These are phyloP conservation scores for Torulaspora quercuum DNA, from an alignment of 805 yeast species.

Conservation along the genomic window DNA sequence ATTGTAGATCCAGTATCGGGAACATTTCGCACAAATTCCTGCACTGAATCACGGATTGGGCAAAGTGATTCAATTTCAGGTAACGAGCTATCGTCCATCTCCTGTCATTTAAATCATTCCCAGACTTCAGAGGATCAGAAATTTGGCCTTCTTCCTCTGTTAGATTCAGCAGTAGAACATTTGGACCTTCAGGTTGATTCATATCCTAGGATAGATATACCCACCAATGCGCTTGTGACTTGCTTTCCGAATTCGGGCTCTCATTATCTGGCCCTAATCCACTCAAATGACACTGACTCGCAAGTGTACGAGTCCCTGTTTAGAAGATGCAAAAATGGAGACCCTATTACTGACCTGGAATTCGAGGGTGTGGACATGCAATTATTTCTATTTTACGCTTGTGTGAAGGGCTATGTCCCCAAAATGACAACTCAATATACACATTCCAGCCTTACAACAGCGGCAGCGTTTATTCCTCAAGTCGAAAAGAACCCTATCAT, in stretches of 20 bases:
- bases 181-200: slow-evolving; percentile 9
- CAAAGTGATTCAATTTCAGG: too few relatives aligned
- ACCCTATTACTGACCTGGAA: slow-evolving; percentile 10
- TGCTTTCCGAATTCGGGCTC: slow-evolving; percentile 1
- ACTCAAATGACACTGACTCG: too few relatives aligned
- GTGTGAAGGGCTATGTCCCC: slow-evolving; percentile 15
- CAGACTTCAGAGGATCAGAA: too few relatives aligned
- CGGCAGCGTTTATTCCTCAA: slow-evolving; percentile 19
- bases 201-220: slow-evolving; percentile 5
- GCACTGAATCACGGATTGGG: slow-evolving; percentile 1
- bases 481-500: slow-evolving; percentile 20
- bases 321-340: slow-evolving; percentile 11
- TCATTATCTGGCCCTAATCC: too few relatives aligned
- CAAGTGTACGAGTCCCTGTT: slow-evolving; percentile 10
- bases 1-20: slow-evolving; percentile 8
- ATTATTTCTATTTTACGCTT: slow-evolving; percentile 11
- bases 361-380: slow-evolving; percentile 13
- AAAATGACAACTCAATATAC: slow-evolving; percentile 15
- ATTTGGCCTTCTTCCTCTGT: too few relatives aligned
- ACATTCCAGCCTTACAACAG: slow-evolving; percentile 15
- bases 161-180: too few relatives aligned
- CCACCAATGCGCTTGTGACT: slow-evolving; percentile 7
- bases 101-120: too few relatives aligned
- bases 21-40: background rate
- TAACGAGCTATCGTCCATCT: too few relatives aligned